phyloP scores from a whole-genome alignment of 2,329 filamentous ascomycete species.

The Fusarium hainanense region DNA sequence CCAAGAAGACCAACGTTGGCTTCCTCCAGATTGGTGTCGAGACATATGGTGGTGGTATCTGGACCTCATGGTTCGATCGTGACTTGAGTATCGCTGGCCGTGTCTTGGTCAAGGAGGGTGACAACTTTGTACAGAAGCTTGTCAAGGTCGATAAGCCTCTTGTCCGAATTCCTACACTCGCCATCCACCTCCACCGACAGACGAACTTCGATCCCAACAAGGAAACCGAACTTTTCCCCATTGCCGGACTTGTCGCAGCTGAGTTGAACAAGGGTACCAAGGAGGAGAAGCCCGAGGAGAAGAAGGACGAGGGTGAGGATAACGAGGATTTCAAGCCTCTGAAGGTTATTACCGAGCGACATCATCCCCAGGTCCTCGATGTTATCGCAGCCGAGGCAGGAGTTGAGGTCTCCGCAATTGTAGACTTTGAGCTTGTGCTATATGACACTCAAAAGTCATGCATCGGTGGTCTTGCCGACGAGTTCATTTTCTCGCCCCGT shows the following conservation, averaged over 20 bases:
- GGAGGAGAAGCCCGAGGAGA: constrained; percentile 54
- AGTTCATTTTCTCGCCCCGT: constrained; percentile 95
- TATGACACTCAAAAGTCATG: constrained; percentile 95
- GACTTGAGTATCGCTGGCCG: constrained; percentile 92
- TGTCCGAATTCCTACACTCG: constrained; percentile 90
- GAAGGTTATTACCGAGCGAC: constrained; percentile 80
- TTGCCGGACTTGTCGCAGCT: constrained; percentile 85
- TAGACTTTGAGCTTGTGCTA: constrained; percentile 96
- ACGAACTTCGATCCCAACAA: constrained; percentile 94
- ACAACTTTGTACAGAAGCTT: constrained; percentile 82
- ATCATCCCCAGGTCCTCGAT: constrained; percentile 88
- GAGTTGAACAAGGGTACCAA: constrained; percentile 83
- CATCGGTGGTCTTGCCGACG: constrained; percentile 89
- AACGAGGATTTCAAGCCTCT: constrained; percentile 77
- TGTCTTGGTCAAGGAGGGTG: constrained; percentile 79
- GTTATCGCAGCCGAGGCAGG: constrained; percentile 84
- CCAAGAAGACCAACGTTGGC: constrained; percentile 85
- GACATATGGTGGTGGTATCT: constrained; percentile 95
- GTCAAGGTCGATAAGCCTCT: constrained; percentile 93
- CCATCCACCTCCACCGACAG: constrained; percentile 91
- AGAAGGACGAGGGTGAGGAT: constrained; percentile 51
- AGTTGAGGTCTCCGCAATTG: constrained; percentile 75
- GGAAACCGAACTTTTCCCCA: constrained; percentile 94
- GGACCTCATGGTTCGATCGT: constrained; percentile 98
- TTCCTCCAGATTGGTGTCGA: constrained; percentile 96